Conservation (phyloP, 2,329 filamentous ascomycete genomes). For the Colletotrichum cereale region DNA sequence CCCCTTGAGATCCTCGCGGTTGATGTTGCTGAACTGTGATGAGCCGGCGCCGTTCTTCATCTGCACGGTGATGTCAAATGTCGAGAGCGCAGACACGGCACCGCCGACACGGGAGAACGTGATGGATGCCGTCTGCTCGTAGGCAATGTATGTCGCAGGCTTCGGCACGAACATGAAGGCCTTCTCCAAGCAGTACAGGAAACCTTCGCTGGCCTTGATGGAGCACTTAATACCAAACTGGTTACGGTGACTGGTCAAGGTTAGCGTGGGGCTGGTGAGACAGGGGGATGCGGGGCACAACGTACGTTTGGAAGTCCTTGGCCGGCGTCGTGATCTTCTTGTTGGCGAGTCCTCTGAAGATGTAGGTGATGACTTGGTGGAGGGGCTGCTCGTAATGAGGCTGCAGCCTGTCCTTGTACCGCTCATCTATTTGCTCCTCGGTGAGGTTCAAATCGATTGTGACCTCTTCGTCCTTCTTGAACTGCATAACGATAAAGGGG, state of each 20-base stretch:
- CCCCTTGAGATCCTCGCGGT: slow-evolving; percentile 95
- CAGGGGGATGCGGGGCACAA: neutral
- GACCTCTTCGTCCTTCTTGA: slow-evolving; percentile 97
- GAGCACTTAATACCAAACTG: slow-evolving; percentile 98
- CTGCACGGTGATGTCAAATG: slow-evolving; percentile 95
- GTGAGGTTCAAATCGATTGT: slow-evolving; percentile 97
- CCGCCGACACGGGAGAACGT: slow-evolving; percentile 97
- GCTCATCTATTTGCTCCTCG: slow-evolving; percentile 83
- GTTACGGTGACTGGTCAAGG: slow-evolving; percentile 77
- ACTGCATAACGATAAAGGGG: slow-evolving; percentile 98
- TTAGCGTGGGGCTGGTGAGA: slow-evolving; percentile 44
- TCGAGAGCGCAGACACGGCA: slow-evolving; percentile 91
- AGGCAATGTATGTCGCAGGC: slow-evolving; percentile 95
- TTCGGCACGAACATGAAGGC: slow-evolving; percentile 99
- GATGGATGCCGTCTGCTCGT: slow-evolving; percentile 91
- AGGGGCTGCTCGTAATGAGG: slow-evolving; percentile 94
- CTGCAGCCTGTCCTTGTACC: slow-evolving; percentile 91
- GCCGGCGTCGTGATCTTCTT: slow-evolving; percentile 96
- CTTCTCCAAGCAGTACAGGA: slow-evolving; percentile 96
- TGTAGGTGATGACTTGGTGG: slow-evolving; percentile 92
- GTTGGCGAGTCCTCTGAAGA: slow-evolving; percentile 93
- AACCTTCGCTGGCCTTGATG: slow-evolving; percentile 99
- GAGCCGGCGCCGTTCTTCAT: slow-evolving; percentile 90
- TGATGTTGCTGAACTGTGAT: slow-evolving; percentile 99
- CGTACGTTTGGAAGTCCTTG: slow-evolving; percentile 87